A percentile compares a stretch with the other conserved stretches of the same genome.
Conservation (phyloP, 345 rosid genomes). For the Boechera retrofracta region DNA sequence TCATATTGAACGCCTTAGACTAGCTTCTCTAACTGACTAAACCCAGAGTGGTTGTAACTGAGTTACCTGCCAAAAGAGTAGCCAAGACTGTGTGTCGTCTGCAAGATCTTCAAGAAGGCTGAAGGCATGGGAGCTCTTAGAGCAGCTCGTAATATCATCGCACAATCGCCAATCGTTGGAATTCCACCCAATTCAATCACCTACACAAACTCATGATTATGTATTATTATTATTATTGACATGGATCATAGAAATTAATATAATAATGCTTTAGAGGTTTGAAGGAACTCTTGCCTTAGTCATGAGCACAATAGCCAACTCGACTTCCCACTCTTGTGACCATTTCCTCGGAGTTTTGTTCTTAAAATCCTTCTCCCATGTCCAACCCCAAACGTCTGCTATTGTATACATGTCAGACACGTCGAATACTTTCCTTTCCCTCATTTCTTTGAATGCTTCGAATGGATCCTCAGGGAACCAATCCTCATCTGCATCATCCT, state of each 20-base stretch:
- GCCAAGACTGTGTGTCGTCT: constrained; percentile 74
- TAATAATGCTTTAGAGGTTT: constrained; percentile 12
- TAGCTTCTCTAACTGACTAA: not conserved
- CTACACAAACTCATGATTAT: constrained; percentile 48
- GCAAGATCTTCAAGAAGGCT: constrained; percentile 85
- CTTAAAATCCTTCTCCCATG: constrained; percentile 88
- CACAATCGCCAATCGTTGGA: constrained; percentile 92
- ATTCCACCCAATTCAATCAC: constrained; percentile 85
- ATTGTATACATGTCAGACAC: constrained; percentile 89
- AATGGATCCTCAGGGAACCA: constrained; percentile 89
- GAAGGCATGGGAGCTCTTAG: constrained; percentile 89
- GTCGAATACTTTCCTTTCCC: constrained; percentile 75
- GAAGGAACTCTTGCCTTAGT: constrained; percentile 60
- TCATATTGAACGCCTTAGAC: not conserved
- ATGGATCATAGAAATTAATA: not conserved
- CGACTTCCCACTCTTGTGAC: constrained; percentile 99
- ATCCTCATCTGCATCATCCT: constrained; percentile 88
- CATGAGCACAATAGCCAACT: constrained; percentile 78
- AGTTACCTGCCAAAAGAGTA: constrained; percentile 79
- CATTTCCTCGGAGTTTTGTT: constrained; percentile 76
- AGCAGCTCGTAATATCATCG: constrained; percentile 81
- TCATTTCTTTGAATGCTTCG: constrained; percentile 90
- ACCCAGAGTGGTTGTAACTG: not conserved
- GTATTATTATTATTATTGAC: not conserved
- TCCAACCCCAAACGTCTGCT: constrained; percentile 99